A percentile compares a stretch with the other conserved stretches of the same genome.
phyloP scores from a whole-genome alignment of 2,329 filamentous ascomycete species.

The Massarina eburnea region DNA sequence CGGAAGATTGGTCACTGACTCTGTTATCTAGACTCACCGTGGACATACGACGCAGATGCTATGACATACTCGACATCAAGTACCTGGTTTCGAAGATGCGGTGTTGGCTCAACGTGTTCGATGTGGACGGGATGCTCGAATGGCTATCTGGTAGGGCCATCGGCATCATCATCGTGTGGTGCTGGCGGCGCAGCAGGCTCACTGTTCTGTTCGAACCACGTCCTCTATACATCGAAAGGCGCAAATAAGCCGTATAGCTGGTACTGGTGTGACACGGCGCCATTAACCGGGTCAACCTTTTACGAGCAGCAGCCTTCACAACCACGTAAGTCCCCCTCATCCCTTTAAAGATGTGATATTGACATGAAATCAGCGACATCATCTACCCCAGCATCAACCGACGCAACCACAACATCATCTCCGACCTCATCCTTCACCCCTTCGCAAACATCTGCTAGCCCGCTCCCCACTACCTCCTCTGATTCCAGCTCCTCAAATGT shows the following conservation, averaged over 20 bases:
- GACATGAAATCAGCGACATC: background rate
- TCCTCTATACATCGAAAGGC: conserved; percentile 5
- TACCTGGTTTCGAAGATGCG: conserved; percentile 10
- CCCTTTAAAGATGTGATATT: background rate
- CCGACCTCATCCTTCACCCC: background rate
- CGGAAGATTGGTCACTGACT: background rate
- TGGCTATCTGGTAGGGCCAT: conserved; percentile 3
- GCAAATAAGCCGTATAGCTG: conserved; percentile 3
- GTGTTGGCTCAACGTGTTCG: conserved; percentile 4
- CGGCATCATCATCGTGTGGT: conserved; percentile 8
- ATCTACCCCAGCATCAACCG: background rate
- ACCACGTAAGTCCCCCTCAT: conserved; percentile 4
- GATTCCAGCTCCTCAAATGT: conserved; percentile 1
- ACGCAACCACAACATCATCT: background rate
- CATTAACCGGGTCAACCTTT: conserved; percentile 10
- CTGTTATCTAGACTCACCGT: conserved; percentile 7
- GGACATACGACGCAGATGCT: conserved; percentile 6
- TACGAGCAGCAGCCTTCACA: conserved; percentile 7
- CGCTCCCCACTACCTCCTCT: background rate
- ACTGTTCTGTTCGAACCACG: conserved; percentile 10
- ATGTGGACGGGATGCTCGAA: conserved; percentile 11
- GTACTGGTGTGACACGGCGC: conserved; percentile 11
- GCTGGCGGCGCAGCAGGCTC: conserved; percentile 6
- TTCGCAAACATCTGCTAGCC: too few species aligned
- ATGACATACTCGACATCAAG: conserved; percentile 7